Evolutionary conservation across 1,284 basidiomycete genomes (phyloP), one percentile per base, ranked within the genome.

Genomic region (Ganoderma leucocontextum): DNA sequence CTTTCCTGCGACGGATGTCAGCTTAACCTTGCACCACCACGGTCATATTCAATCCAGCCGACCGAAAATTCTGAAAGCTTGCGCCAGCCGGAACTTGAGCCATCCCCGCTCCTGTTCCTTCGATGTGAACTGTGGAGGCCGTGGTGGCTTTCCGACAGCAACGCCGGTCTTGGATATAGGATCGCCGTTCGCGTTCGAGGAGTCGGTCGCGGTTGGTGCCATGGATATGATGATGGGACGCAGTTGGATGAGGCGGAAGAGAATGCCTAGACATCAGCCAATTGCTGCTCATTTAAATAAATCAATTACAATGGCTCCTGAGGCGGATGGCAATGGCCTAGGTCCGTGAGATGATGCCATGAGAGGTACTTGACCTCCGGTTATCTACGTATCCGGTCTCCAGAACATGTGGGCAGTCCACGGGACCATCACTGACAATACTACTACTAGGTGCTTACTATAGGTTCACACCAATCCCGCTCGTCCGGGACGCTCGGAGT

Each of bases 71-170:
- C 87, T 78, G 75, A 85, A 83, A 0, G 85, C 83, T 75, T 80
- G 85, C 58, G 85, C 87, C 38, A 90, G 81, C 36, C 86, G 78
- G 72, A 87, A 86, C 77, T 89, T 89, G 64, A 86, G 74, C 63
- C 80, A 85, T 67, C 81, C 80, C 33, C 86, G 78, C 76, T 89
- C 84, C 47, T 84, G 80, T 22, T 81, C 74, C 70, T 82, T 82
- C 60, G 77, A 76, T 17, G 75, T 67, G 68, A 85, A 86, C 52
- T 72, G 76, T 13, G 80, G 76, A 12, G 76, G 78, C 15, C 38
- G 63, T 13, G 74, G 74, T 9, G 41, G 8, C 13, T 53, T 49
- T 7, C 70, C 72, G 5, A 70, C 63, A 1, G 66, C 62, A 13
- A 52, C 29, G n/a, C 53, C 41, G 41, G 52, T 64, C 22, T 55